Evolutionary conservation across 2,329 filamentous ascomycete species (phyloP), one percentile per base, ranked within the genome.

Genomic region (Fusarium decemcellulare): DNA sequence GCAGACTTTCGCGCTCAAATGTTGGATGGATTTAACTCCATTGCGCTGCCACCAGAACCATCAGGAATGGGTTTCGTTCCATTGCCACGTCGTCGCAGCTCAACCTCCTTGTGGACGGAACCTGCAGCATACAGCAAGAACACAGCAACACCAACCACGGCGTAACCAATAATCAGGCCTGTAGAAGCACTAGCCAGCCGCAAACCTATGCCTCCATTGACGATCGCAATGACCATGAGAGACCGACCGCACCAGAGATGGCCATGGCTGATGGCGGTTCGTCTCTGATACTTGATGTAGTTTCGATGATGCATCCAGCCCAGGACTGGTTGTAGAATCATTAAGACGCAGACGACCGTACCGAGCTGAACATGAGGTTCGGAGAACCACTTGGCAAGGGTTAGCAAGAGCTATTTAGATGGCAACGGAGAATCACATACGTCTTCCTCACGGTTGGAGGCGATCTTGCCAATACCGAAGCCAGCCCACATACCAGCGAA

Each of bases 141-240:
- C 7, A 39, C 46, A 0, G 34, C 11, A 18, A 29, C 6, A 27
- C 27, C 43, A 12, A 61, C 4, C 3, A 56, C 15, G 8, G 29
- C 3, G 43, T 61, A 61, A 1, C 10, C 42, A 2, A 48, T 27
- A 11, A 36, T 56, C 4, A 34, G 16, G 5, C 44, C 29, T 16
- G 23, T n/a, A 2, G 42, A 34, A 6, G 83, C 82, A 8, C 70
- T 65, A 1, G 85, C 80, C 7, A 90, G 78, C 65, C 83, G 65
- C 27, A 91, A 77, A 2, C 89, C 89, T 2, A 91, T 76, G 0
- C 89, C 89, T 51, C 89, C 90, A 70, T 91, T 91, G 65, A 91
- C 76, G 48, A 91, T 81, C 18, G 87, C 89, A 8, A 90, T 72
- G 11, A 86, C 55, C 68, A 91, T 86, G 18, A 91, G 74, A 3